Evolutionary conservation across 306 rosid genomes (phyloP).

Genomic region (Boehmeria nivea): DNA sequence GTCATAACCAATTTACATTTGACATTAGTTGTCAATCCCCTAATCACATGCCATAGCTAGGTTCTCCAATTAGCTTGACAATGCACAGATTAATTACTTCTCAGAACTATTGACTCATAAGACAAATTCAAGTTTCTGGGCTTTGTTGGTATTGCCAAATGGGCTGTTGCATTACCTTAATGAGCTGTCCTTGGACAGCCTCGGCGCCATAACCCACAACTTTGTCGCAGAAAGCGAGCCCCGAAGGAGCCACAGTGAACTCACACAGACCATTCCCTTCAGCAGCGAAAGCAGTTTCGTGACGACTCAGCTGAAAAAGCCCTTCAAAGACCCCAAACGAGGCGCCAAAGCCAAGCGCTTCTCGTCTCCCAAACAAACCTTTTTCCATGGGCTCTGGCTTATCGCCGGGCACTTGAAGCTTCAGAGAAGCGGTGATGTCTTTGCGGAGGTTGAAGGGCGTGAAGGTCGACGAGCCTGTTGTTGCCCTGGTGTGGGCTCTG

Average conservation of each 20-base stretch:
- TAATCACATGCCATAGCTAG: too few species aligned
- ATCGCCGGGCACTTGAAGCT: slow-evolving; percentile 11
- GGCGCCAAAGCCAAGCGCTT: slow-evolving; percentile 44
- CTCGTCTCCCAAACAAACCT: slow-evolving; percentile 38
- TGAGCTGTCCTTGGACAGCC: slow-evolving; percentile 73
- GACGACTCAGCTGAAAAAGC: slow-evolving; percentile 2
- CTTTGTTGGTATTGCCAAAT: too few species aligned
- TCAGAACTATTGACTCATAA: too few species aligned
- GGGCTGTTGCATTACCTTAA: slow-evolving; percentile 55
- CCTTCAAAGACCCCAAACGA: slow-evolving; percentile 36
- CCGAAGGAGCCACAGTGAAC: slow-evolving; percentile 61
- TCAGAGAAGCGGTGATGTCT: background rate
- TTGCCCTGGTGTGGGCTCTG: background rate
- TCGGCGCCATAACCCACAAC: slow-evolving; percentile 65
- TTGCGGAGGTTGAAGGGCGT: background rate
- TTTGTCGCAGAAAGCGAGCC: slow-evolving; percentile 82
- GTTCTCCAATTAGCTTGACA: too few species aligned
- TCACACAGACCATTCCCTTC: slow-evolving; percentile 45
- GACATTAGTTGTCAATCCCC: too few species aligned
- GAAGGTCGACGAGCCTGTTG: too few species aligned
- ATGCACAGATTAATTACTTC: too few species aligned
- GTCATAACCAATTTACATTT: too few species aligned
- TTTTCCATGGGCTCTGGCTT: slow-evolving; percentile 21
- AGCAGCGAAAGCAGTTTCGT: slow-evolving; percentile 26
- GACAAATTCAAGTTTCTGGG: too few species aligned